Base-by-base conservation (phyloP, 2,329 filamentous ascomycete species). In the Drechslerella stenobrocha region DNA sequence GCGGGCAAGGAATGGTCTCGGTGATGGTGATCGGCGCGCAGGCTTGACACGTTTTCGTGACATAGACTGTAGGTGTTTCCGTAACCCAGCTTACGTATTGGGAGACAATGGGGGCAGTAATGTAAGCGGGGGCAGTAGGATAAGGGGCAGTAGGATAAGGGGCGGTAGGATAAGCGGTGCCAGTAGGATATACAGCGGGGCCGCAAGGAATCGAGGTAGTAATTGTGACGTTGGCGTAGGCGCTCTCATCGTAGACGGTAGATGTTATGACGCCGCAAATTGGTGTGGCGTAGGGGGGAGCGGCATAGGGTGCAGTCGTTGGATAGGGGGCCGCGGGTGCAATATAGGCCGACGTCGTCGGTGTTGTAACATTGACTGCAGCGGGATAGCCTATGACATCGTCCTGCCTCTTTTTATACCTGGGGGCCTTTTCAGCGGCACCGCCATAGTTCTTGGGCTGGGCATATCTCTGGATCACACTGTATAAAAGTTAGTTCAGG, bases 1-100 rank as follows among this genome's bases (percentile, higher is more conserved):
- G 22, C 5, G 48, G 32, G 48, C 48, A 52, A 5, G 48, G 48
- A 42, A 52, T 9, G 28, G 22, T 28, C 5, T 32, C 42, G 8
- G 32, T 40, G 48, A 52, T 18, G 1, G 48, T 52, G n/a, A 15
- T 26, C 13, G 32, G 30, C 1, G 32, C 32, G 24, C 48, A 52
- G 34, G 7, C 18, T 2, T 3, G 9, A 30, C 47, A 51, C n/a
- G 9, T 15, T 11, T 22, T 51, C 2, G 47, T 51, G 47, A 51
- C 47, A 44, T 56, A 24, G 24, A 35, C 15, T 4, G 37, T 42
- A 20, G 37, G 37, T 8, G 37, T 42, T 18, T 42, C 37, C 13
- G 37, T 42, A 18, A 42, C 18, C 6, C n/a, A n/a, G n/a, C n/a
- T n/a, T n/a, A n/a, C n/a, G n/a, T n/a, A n/a, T n/a, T n/a, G n/a